These are phyloP conservation scores for Hirschioporus abietinus DNA, from an alignment of 768 basidiomycete species.

Conservation along the genomic window DNA sequence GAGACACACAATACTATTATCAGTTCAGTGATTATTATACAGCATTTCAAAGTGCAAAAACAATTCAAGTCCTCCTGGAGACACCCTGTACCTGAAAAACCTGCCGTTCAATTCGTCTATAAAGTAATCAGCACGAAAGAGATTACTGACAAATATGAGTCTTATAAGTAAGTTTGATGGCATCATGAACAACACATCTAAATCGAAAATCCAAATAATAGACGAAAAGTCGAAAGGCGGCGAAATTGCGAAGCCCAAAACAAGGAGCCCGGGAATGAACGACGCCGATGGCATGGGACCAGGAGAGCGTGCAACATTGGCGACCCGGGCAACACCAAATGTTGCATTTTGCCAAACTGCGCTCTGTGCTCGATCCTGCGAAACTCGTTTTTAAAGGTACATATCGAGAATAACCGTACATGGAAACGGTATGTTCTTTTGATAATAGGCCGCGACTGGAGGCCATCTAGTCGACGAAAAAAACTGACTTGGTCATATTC, in stretches of 20 bases:
- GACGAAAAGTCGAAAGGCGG: conserved; percentile 17
- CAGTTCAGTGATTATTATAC: conserved; percentile 5
- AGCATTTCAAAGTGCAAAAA: conserved; percentile 39
- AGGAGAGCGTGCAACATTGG: conserved; percentile 50
- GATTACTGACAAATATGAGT: conserved; percentile 21
- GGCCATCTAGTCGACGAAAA: neutral
- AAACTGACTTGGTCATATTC: too few species aligned
- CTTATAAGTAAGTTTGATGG: conserved; percentile 7
- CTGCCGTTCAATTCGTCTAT: conserved; percentile 55
- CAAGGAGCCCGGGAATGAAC: conserved; percentile 41
- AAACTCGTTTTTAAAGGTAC: conserved; percentile 54
- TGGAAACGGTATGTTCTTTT: conserved; percentile 6
- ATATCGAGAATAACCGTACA: conserved; percentile 37
- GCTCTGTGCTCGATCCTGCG: conserved; percentile 52
- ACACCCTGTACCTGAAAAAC: conserved; percentile 48
- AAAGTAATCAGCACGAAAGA: conserved; percentile 51
- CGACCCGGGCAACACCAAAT: conserved; percentile 40
- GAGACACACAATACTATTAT: conserved; percentile 8
- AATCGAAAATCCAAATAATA: neutral
- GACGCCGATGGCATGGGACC: conserved; percentile 63
- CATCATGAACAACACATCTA: neutral
- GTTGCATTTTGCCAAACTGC: conserved; percentile 47
- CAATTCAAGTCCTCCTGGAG: conserved; percentile 71
- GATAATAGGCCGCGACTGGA: conserved; percentile 26
- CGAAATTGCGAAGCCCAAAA: conserved; percentile 16